These are phyloP conservation scores for Suillus occidentalis DNA, from an alignment of 768 basidiomycete genomes.

Conservation along the genomic window DNA sequence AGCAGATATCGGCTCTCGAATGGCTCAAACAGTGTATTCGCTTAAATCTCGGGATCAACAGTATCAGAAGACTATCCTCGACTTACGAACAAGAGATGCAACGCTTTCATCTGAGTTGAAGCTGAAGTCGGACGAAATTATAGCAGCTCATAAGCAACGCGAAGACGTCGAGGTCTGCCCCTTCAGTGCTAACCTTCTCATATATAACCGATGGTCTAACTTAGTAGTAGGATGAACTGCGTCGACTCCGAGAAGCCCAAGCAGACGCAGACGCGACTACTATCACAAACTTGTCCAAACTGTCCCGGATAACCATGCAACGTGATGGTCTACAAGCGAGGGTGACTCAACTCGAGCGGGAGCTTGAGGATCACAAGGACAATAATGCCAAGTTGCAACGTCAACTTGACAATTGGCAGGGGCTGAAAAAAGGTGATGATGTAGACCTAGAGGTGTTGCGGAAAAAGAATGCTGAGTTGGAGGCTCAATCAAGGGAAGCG, in stretches of 20 bases:
- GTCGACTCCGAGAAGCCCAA: conserved; percentile 48
- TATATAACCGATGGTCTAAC: conserved; percentile 4
- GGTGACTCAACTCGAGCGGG: conserved; percentile 52
- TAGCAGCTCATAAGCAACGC: conserved; percentile 41
- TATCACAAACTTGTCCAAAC: conserved; percentile 47
- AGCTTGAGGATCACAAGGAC: conserved; percentile 58
- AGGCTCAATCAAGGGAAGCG: conserved; percentile 51
- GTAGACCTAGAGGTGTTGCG: conserved; percentile 55
- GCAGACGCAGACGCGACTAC: conserved; percentile 48
- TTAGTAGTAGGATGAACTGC: conserved; percentile 36
- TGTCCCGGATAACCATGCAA: conserved; percentile 58
- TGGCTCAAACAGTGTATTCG: conserved; percentile 15
- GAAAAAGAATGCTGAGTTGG: conserved; percentile 56
- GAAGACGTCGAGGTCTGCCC: conserved; percentile 46
- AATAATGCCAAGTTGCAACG: conserved; percentile 54
- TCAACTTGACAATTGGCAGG: conserved; percentile 71
- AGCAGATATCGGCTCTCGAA: conserved; percentile 38
- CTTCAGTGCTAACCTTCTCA: conserved; percentile 5
- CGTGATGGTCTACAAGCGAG: conserved; percentile 56
- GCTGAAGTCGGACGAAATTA: conserved; percentile 40
- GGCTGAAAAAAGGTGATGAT: conserved; percentile 62
- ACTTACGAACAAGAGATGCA: conserved; percentile 30
- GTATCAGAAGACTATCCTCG: conserved; percentile 29
- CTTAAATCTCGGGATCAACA: conserved; percentile 24
- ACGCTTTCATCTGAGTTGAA: conserved; percentile 39